phyloP scores from a whole-genome alignment of 805 yeast genomes.

The Ogataea trehalophila region DNA sequence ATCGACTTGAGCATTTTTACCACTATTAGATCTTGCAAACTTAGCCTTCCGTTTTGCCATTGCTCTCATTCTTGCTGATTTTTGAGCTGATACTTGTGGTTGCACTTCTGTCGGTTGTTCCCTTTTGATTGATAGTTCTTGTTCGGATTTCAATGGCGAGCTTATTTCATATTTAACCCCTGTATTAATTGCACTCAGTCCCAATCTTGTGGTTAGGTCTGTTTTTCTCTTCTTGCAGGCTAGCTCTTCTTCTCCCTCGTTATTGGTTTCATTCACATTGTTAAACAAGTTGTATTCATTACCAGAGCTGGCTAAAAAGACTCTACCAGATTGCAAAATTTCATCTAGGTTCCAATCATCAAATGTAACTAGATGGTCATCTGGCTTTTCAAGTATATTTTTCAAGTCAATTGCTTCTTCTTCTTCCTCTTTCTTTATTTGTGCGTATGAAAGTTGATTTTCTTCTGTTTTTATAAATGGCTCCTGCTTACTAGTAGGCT shows the following conservation, averaged over 20 bases:
- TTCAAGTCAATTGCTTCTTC: constrained; percentile 28
- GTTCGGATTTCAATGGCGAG: background rate
- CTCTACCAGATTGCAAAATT: constrained; percentile 44
- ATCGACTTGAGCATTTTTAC: constrained; percentile 51
- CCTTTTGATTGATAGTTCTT: constrained; percentile 2
- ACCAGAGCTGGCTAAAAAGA: constrained; percentile 63
- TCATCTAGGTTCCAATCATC: constrained; percentile 47
- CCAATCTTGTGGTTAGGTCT: constrained; percentile 26
- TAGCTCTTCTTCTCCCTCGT: constrained; percentile 3
- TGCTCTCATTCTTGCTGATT: constrained; percentile 80
- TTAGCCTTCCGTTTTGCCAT: constrained; percentile 92
- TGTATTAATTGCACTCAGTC: constrained; percentile 21
- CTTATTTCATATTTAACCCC: constrained; percentile 3
- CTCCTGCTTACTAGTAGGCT: constrained; percentile 21
- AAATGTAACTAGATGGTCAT: constrained; percentile 42
- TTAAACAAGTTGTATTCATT: constrained; percentile 27
- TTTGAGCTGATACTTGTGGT: constrained; percentile 18
- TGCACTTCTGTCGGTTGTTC: constrained; percentile 1
- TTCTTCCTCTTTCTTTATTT: constrained; percentile 19
- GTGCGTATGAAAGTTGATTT: background rate
- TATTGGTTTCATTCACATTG: constrained; percentile 7
- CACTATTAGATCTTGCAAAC: constrained; percentile 50
- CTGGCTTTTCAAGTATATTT: constrained; percentile 39
- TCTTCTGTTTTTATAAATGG: constrained; percentile 9
- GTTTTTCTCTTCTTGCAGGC: constrained; percentile 24